Base-by-base conservation (phyloP, 2,329 filamentous ascomycete genomes). In the Clarireedia homoeocarpa region DNA sequence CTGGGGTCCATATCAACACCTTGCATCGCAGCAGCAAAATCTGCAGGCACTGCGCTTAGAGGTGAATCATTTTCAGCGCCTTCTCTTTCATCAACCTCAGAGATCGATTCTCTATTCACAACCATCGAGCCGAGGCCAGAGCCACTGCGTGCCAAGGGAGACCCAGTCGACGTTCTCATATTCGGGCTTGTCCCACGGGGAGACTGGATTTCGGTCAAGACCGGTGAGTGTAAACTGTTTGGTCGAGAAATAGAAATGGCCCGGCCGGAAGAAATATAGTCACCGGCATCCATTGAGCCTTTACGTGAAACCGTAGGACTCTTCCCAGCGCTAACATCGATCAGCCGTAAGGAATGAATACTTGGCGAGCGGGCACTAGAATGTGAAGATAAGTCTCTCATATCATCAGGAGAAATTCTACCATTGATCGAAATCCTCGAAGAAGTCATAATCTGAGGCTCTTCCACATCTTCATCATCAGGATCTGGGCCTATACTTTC, bases 371-470 rank as follows among this genome's bases (percentile, higher is more conserved):
- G 62, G n/a, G 63, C 45, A 53, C 64, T 68, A n/a, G 50, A 64
- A 24, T 55, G 60, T 45, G 64, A 61, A n/a, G 63, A 64, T 23
- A 27, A 36, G 7, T 26, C 59, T 46, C 59, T 61, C 2, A 27
- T 10, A 15, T 67, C 64, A 17, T 65, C 64, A 9, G 65, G 65
- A 48, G 63, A 63, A 17, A 62, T 55, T 26, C 60, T 48, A 17
- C 64, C 65, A 48, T 62, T 62, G 30, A 70, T 61, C 14, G 68
- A 70, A 9, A 71, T 58, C 15, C 69, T 63, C 23, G 66, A 66
- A 26, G 67, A 69, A 9, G 68, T 70, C 65, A 71, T 66, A 45
- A 71, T 69, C 53, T 66, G 63, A 24, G 66, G 64, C 49, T 69
- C 69, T 58, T 69, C 69, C 5, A 57, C 58, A 23, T 66, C 26